Percentiles rank a stretch among this genome's conserved stretches.
Evolutionary conservation across 75 land plant genomes (phyloP).

Genomic region (Cunninghamia lanceolata): DNA sequence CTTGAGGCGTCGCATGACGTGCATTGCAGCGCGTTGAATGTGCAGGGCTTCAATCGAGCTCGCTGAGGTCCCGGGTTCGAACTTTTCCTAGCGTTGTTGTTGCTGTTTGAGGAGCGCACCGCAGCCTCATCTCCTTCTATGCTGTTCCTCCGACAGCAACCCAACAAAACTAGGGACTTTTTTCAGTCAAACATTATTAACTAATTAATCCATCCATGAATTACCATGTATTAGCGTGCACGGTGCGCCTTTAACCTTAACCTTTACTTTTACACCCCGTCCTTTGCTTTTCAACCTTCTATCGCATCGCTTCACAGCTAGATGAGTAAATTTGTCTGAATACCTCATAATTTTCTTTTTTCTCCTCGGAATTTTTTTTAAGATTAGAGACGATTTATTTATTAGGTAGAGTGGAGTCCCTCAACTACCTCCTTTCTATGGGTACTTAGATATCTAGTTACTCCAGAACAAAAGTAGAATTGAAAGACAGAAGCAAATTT

Average conservation of each 20-base stretch:
- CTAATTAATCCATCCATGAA: background rate
- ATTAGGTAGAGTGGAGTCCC: too few species aligned
- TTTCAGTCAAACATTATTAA: background rate
- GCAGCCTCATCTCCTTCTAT: background rate
- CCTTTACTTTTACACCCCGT: background rate
- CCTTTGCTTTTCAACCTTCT: background rate
- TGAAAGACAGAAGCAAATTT: too few species aligned
- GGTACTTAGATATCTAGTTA: too few species aligned
- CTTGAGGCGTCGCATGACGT: conserved; percentile 29
- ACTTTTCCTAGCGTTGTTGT: background rate
- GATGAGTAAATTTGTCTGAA: too few species aligned
- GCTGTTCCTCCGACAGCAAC: background rate
- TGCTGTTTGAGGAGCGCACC: background rate
- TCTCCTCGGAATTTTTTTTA: too few species aligned
- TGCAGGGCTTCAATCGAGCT: background rate
- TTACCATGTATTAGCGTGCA: background rate
- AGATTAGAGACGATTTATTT: too few species aligned
- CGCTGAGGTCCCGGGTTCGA: background rate
- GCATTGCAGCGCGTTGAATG: conserved; percentile 16
- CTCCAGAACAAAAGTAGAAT: too few species aligned
- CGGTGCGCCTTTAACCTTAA: background rate
- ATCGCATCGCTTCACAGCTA: too few species aligned
- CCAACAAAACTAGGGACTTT: background rate
- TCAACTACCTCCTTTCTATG: too few species aligned
- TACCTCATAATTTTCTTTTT: too few species aligned